Conservation (phyloP, 495 filamentous ascomycete genomes). For the Extremus antarcticus region DNA sequence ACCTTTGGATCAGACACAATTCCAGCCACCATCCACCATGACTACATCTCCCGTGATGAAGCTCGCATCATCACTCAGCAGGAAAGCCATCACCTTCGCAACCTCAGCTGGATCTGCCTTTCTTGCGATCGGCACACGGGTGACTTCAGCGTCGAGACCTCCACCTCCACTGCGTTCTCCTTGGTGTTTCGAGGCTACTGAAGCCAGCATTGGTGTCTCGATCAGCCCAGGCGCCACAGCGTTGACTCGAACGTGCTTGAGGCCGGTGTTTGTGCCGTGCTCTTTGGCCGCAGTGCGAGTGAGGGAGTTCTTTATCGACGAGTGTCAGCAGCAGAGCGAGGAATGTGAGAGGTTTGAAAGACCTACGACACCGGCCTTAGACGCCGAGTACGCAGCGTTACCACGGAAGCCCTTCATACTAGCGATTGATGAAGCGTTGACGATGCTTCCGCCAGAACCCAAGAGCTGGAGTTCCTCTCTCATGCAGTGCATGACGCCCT, state of each 20-base stretch:
- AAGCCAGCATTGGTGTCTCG: conserved; percentile 17
- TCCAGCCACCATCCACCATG: conserved; percentile 26
- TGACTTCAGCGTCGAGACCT: too few species aligned
- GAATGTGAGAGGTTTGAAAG: too few species aligned
- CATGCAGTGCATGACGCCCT: conserved; percentile 24
- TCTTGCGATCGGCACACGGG: too few species aligned
- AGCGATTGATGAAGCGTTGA: conserved; percentile 46
- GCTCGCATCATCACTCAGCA: conserved; percentile 23
- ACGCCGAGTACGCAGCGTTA: conserved; percentile 43
- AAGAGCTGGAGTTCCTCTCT: conserved; percentile 16
- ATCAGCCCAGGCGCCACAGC: conserved; percentile 31
- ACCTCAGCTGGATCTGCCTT: conserved; percentile 22
- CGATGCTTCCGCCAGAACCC: conserved; percentile 32
- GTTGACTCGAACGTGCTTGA: conserved; percentile 47
- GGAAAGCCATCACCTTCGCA: conserved; percentile 23
- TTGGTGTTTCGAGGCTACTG: too few species aligned
- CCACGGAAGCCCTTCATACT: conserved; percentile 41
- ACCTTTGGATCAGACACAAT: too few species aligned
- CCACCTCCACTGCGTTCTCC: too few species aligned
- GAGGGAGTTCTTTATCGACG: too few species aligned
- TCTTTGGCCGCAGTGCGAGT: conserved; percentile 47
- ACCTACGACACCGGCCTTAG: conserved; percentile 36
- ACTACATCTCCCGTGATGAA: conserved; percentile 23
- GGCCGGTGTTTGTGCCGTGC: too few species aligned
- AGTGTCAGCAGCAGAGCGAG: too few species aligned